Percentiles rank a stretch among this genome's conserved stretches.
Conservation (phyloP, 257 asterid species). For the Craterostigma plantagineum region DNA sequence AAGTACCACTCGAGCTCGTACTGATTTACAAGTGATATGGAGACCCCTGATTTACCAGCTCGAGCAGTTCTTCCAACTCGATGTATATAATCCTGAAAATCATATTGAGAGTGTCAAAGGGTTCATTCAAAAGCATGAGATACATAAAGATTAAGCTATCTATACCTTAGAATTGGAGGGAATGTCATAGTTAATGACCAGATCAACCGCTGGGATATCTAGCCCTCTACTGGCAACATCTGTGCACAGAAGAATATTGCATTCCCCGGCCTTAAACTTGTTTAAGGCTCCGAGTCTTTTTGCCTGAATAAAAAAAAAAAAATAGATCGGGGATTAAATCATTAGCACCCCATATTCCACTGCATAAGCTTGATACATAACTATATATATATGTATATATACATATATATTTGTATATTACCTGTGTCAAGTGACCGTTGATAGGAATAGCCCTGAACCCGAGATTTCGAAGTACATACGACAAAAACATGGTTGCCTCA, state of each 20-base stretch:
- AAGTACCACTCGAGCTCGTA: slow-evolving; percentile 80
- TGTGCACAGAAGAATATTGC: slow-evolving; percentile 73
- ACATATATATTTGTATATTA: too few species aligned
- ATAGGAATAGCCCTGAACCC: slow-evolving; percentile 80
- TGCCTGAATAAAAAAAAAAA: slow-evolving; percentile 30
- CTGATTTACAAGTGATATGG: slow-evolving; percentile 68
- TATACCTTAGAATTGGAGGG: slow-evolving; percentile 83
- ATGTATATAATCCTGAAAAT: slow-evolving; percentile 76
- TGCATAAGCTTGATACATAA: slow-evolving; percentile 1
- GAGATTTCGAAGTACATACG: slow-evolving; percentile 61
- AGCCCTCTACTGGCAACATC: slow-evolving; percentile 97
- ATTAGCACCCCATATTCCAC: slow-evolving; percentile 2
- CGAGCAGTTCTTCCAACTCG: slow-evolving; percentile 97
- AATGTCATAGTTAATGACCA: slow-evolving; percentile 83
- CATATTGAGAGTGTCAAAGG: slow-evolving; percentile 5
- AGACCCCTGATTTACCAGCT: slow-evolving; percentile 91
- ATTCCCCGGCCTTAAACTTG: slow-evolving; percentile 75
- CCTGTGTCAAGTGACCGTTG: slow-evolving; percentile 96
- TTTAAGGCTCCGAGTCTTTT: slow-evolving; percentile 81
- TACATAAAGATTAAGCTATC: too few species aligned
- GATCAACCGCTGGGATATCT: slow-evolving; percentile 80
- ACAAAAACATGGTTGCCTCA: slow-evolving; percentile 60
- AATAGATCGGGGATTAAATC: slow-evolving; percentile 1
- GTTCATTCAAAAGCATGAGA: neutral
- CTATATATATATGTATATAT: too few species aligned